Percentiles rank a stretch among this genome's conserved stretches.
phyloP scores from a whole-genome alignment of 2,329 filamentous ascomycete genomes.

The Talaromyces sp. region DNA sequence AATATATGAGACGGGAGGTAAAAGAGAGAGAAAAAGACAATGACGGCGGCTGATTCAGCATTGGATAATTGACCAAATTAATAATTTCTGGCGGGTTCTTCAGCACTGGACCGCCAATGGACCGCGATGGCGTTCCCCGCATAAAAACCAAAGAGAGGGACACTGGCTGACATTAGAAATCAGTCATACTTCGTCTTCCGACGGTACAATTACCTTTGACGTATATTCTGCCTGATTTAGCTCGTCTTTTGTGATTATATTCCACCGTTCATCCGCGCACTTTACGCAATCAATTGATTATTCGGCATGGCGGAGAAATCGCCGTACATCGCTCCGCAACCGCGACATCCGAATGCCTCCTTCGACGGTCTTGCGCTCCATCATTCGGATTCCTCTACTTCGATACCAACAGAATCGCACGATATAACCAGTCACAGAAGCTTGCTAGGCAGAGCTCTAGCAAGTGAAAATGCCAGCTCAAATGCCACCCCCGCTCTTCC shows the following conservation, averaged over 20 bases:
- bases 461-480: not conserved
- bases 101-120: not conserved
- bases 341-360: slow-evolving; percentile 20
- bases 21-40: not conserved
- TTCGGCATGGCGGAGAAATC: slow-evolving; percentile 46
- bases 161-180: slow-evolving; percentile 1
- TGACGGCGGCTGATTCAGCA: slow-evolving; percentile 8
- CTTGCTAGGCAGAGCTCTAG: slow-evolving; percentile 22
- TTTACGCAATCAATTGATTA: not conserved
- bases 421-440: slow-evolving; percentile 17
- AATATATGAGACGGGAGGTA: not conserved
- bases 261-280: not conserved
- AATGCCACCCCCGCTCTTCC: slow-evolving; percentile 43
- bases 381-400: slow-evolving; percentile 1
- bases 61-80: not conserved
- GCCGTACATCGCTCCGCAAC: slow-evolving; percentile 43
- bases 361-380: slow-evolving; percentile 23
- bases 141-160: not conserved
- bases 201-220: not conserved
- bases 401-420: slow-evolving; percentile 6
- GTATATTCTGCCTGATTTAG: not conserved
- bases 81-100: not conserved
- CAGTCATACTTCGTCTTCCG: not conserved
- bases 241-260: not conserved
- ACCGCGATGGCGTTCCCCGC: slow-evolving; percentile 6